phyloP scores from a whole-genome alignment of 2,329 filamentous ascomycete genomes.

The Pseudocercospora cruenta region DNA sequence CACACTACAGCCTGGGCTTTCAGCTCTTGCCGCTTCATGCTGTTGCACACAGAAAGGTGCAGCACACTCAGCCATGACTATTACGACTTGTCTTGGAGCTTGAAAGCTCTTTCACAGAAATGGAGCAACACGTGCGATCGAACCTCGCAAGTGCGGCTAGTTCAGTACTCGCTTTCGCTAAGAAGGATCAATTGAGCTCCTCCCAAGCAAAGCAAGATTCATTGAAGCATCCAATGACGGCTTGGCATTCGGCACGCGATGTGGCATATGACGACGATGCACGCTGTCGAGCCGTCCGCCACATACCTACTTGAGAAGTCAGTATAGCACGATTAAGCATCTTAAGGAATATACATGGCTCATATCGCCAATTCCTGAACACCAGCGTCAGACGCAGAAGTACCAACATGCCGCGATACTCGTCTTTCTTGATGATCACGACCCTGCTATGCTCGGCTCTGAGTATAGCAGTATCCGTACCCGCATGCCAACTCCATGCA shows the following conservation, averaged over 20 bases:
- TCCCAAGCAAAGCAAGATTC: neutral
- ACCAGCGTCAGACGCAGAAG: too few species aligned
- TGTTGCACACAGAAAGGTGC: neutral
- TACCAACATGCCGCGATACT: too few species aligned
- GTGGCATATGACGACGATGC: too few species aligned
- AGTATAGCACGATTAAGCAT: too few species aligned
- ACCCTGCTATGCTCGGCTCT: neutral
- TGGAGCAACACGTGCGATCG: neutral
- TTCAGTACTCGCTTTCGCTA: neutral
- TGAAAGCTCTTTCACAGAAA: neutral
- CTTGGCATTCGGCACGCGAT: neutral
- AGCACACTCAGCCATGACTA: neutral
- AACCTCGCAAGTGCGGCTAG: neutral
- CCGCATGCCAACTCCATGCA: neutral
- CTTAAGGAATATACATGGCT: too few species aligned
- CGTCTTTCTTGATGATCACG: neutral
- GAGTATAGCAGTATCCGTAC: neutral
- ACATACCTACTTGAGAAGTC: too few species aligned
- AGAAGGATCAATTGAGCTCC: neutral
- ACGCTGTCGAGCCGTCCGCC: too few species aligned
- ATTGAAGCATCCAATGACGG: neutral
- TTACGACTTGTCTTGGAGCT: neutral
- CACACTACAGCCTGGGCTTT: neutral
- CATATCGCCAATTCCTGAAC: too few species aligned
- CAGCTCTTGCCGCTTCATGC: neutral